phyloP scores from a whole-genome alignment of 176 grass and related monocot genomes.

The Juncus effusus region DNA sequence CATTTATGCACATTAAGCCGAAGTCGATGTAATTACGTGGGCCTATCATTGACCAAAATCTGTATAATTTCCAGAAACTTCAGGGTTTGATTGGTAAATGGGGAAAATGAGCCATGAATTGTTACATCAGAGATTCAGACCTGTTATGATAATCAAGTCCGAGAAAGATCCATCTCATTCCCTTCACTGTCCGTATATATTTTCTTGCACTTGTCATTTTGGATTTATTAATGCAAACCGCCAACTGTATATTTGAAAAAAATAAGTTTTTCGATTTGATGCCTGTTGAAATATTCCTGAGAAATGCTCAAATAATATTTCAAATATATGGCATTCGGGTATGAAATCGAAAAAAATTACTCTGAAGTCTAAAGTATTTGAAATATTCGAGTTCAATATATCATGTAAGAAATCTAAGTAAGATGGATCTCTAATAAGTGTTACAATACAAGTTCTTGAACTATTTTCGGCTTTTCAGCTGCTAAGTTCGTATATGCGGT shows the following conservation, averaged over 20 bases:
- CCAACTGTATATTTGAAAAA: not conserved
- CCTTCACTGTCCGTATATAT: constrained; percentile 12
- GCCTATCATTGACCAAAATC: constrained; percentile 12
- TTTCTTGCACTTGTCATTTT: not conserved
- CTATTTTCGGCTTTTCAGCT: too few species aligned
- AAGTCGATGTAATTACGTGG: not conserved
- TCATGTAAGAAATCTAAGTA: too few species aligned
- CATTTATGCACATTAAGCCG: not conserved
- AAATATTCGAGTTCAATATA: too few species aligned
- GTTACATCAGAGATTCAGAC: constrained; percentile 16
- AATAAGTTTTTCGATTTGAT: not conserved
- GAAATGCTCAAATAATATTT: not conserved
- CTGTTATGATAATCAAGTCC: constrained; percentile 3
- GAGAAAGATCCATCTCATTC: constrained; percentile 34
- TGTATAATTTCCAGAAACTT: not conserved
- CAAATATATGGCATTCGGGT: too few species aligned
- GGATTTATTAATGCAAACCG: not conserved
- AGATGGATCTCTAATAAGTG: too few species aligned
- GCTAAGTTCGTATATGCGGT: too few species aligned
- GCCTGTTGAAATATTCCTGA: not conserved
- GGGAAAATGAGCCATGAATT: not conserved
- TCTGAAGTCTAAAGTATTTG: too few species aligned
- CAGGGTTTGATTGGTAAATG: not conserved
- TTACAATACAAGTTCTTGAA: too few species aligned
- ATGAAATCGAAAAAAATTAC: too few species aligned